A percentile compares a stretch with the other conserved stretches of the same genome.
Evolutionary conservation across 2,329 filamentous ascomycete species (phyloP).

Genomic region (Phialophora verrucosa): DNA sequence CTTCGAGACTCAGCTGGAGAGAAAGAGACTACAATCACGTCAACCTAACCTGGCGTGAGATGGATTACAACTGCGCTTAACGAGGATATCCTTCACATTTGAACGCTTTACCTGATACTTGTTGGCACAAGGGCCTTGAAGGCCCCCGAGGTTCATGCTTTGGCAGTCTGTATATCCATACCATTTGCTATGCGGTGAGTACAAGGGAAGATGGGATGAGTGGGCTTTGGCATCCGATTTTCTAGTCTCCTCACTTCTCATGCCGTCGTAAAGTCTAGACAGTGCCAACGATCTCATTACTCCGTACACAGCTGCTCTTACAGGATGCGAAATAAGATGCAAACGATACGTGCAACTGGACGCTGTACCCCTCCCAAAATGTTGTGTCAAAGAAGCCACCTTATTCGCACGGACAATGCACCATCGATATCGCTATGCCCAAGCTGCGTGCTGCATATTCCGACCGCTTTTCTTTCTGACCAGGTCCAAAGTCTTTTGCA

Average conservation of each 20-base stretch:
- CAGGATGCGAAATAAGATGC: constrained; percentile 7
- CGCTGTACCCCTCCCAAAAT: neutral
- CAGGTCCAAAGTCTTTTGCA: constrained; percentile 29
- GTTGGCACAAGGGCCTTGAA: too few species aligned
- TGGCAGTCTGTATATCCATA: too few species aligned
- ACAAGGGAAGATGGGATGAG: neutral
- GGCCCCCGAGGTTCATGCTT: too few species aligned
- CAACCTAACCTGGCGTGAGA: too few species aligned
- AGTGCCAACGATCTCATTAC: neutral
- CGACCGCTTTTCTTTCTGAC: constrained; percentile 26
- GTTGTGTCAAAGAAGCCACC: neutral
- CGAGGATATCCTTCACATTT: too few species aligned
- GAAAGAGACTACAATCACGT: neutral
- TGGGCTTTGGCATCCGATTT: neutral
- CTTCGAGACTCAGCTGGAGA: neutral
- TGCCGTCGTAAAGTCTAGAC: neutral
- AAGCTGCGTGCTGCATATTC: constrained; percentile 20
- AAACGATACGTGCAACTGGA: neutral
- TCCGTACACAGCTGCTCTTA: neutral
- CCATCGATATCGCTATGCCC: constrained; percentile 15
- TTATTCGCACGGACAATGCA: neutral
- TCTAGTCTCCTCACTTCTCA: neutral
- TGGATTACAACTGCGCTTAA: too few species aligned
- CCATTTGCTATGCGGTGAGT: neutral
- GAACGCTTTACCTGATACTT: too few species aligned